Evolutionary conservation across 768 basidiomycete genomes (phyloP), one percentile per base, ranked within the genome.

Genomic region (Termitomyces sp.): DNA sequence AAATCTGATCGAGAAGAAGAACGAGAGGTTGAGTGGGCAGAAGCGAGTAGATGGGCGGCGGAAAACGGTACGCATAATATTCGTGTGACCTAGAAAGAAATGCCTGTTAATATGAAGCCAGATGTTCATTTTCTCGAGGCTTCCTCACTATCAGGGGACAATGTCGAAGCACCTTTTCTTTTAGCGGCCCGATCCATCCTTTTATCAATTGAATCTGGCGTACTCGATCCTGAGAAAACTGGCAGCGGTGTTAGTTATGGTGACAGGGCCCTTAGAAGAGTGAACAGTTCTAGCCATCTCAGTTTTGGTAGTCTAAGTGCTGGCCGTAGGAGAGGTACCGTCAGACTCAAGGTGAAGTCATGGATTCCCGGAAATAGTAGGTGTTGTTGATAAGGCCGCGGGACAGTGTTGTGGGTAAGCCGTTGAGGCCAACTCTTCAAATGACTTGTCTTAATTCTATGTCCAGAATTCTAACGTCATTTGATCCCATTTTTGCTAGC

Each of bases 241-340:
- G 96, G 94, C 1, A 94, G 91, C 59, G 97, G 97, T 21, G 94
- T 99, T 44, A 93, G 90, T 65, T 99, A 97, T 67, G 97, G 97
- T 9, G 97, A 98, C 70, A 81, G 97, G 57, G 90, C 94, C 23
- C 77, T 98, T 32, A 81, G 94, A 55, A 80, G 96, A 64, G 92
- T 98, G 32, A 94, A 88, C 59, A 92, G 90, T 68, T 89, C 89
- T n/a, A 92, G 90, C 65, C 84, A 90, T 55, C 74, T 94, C 64
- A 92, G 91, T 67, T 91, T 92, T 68, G 90, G 89, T 16, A 91
- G 89, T 66, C 72, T 90, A 50, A 89, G 86, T 65, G 83, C 80
- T n/a, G 73, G 79, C 44, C 83, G 86, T 48, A 78, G 77, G 66
- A 77, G 78, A 63, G 82, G 80, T 60, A 70, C 80, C n/a, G 78